Conservation (phyloP, 495 filamentous ascomycete genomes). For the Aspergillus taichungensis region DNA sequence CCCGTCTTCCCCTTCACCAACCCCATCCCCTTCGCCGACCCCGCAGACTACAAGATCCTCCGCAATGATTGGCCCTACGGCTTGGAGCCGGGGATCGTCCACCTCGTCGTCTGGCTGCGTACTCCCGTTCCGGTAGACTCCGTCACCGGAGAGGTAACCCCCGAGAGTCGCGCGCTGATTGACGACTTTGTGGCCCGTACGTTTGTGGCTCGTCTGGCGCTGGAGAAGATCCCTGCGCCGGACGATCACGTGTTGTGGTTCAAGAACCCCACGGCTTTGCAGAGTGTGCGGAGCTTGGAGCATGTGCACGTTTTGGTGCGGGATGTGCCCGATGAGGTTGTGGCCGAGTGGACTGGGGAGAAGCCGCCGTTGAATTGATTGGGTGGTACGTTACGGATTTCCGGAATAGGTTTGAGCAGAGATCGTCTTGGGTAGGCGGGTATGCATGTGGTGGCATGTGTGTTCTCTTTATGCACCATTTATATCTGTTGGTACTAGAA, state of each 20-base stretch:
- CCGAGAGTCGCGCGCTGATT: conserved; percentile 52
- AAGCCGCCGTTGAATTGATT: background rate
- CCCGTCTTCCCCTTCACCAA: conserved; percentile 27
- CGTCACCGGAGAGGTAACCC: conserved; percentile 63
- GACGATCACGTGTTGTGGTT: conserved; percentile 73
- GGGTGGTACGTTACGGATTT: too few relatives aligned
- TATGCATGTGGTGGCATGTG: too few relatives aligned
- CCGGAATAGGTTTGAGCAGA: too few relatives aligned
- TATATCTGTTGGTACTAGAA: background rate
- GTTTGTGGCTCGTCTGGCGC: conserved; percentile 53
- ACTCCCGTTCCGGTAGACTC: conserved; percentile 41
- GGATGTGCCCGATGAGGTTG: conserved; percentile 48
- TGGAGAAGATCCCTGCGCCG: conserved; percentile 22
- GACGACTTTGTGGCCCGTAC: conserved; percentile 56
- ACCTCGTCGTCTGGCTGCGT: conserved; percentile 52
- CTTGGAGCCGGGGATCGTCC: conserved; percentile 54
- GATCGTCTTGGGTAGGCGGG: too few relatives aligned
- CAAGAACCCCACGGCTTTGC: conserved; percentile 85
- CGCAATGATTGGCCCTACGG: conserved; percentile 93
- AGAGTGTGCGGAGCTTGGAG: conserved; percentile 76
- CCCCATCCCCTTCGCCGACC: conserved; percentile 56
- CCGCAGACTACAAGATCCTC: conserved; percentile 65
- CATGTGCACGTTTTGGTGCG: conserved; percentile 65
- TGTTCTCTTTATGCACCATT: too few relatives aligned
- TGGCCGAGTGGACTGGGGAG: conserved; percentile 53